Evolutionary conservation across 441 rosid genomes (phyloP).

Genomic region (Erysimum pusillum): DNA sequence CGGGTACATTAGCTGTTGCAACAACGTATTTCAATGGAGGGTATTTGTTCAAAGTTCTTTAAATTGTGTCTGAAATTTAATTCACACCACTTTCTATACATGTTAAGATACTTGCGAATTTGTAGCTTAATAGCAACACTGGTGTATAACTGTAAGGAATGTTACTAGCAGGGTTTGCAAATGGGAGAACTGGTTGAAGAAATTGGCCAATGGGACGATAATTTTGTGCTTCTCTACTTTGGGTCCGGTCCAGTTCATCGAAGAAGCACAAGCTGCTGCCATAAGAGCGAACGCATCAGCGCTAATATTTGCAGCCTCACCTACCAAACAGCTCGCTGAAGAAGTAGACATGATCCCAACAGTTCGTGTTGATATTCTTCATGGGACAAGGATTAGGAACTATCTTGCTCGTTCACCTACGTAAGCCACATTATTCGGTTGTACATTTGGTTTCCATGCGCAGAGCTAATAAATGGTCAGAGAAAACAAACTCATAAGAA

Average conservation of each 20-base stretch:
- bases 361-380: conserved; percentile 53
- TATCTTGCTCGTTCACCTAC: conserved; percentile 47
- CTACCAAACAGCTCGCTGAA: conserved; percentile 56
- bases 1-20: conserved; percentile 56
- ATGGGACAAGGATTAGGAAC: conserved; percentile 56
- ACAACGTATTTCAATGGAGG: conserved; percentile 56
- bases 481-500: neutral
- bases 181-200: conserved; percentile 50
- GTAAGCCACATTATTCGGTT: conserved; percentile 33
- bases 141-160: neutral
- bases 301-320: conserved; percentile 65
- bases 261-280: conserved; percentile 62
- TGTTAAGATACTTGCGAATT: neutral
- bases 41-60: conserved; percentile 34
- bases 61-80: neutral
- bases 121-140: neutral
- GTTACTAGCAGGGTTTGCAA: conserved; percentile 53
- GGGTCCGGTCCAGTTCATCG: conserved; percentile 51
- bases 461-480: neutral
- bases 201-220: conserved; percentile 52
- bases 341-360: conserved; percentile 59
- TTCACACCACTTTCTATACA: neutral
- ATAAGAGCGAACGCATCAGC: conserved; percentile 56
- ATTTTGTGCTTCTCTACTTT: conserved; percentile 68
- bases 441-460: neutral